Conservation (phyloP, 2,329 filamentous ascomycete genomes). For the Sporothrix schenckii region DNA sequence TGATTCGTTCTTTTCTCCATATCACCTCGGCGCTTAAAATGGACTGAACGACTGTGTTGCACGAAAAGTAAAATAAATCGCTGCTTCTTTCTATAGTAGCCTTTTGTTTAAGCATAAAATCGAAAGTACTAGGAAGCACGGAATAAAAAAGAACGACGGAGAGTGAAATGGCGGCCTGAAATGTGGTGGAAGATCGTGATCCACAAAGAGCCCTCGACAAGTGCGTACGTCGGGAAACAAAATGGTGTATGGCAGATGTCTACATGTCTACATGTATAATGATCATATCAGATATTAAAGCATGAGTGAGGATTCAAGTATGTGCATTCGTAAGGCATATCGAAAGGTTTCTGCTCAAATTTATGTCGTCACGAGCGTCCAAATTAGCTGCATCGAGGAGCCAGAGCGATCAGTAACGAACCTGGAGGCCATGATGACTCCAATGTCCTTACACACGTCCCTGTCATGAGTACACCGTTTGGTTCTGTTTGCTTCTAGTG, state of each 20-base stretch:
- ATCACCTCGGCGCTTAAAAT: background rate
- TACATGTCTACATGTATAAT: too few relatives aligned
- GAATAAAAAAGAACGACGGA: background rate
- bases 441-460: background rate
- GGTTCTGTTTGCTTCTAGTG: background rate
- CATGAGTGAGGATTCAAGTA: too few relatives aligned
- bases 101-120: background rate
- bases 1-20: background rate
- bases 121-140: background rate
- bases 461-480: background rate
- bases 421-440: background rate
- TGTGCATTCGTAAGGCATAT: too few relatives aligned
- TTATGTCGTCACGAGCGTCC: background rate
- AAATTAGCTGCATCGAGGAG: background rate
- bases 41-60: background rate
- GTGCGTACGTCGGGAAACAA: too few relatives aligned
- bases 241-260: too few relatives aligned
- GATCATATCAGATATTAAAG: too few relatives aligned
- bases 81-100: too few relatives aligned
- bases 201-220: too few relatives aligned
- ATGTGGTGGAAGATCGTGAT: too few relatives aligned
- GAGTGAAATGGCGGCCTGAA: background rate
- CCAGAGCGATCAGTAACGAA: background rate
- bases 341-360: background rate
- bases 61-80: background rate